These are phyloP conservation scores for Claviceps arundinis DNA, from an alignment of 2,329 filamentous ascomycete genomes.

Conservation along the genomic window DNA sequence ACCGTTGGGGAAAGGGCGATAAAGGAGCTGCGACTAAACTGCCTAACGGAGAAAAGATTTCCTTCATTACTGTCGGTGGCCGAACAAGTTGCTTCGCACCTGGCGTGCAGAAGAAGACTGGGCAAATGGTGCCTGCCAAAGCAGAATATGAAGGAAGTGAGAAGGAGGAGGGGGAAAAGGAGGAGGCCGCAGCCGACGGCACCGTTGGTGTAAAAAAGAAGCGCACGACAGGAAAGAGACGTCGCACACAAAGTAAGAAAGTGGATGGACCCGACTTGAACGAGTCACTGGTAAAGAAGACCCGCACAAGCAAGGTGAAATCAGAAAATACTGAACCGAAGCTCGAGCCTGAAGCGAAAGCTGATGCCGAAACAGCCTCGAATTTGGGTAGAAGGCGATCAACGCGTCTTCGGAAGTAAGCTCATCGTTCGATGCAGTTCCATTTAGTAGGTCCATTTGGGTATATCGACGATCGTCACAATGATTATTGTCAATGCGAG, in stretches of 20 bases:
- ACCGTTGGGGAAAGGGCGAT: slow-evolving; percentile 83
- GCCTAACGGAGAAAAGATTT: slow-evolving; percentile 74
- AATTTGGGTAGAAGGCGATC: slow-evolving; percentile 11
- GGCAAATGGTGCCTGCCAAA: slow-evolving; percentile 25
- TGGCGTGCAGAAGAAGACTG: slow-evolving; percentile 68
- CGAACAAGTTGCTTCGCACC: slow-evolving; percentile 85
- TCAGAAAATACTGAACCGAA: slow-evolving; percentile 8
- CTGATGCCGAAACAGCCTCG: not conserved
- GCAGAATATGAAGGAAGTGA: slow-evolving; percentile 10
- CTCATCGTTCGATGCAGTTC: too few species aligned
- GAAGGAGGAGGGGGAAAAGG: not conserved
- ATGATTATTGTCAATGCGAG: too few species aligned
- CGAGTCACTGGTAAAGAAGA: slow-evolving; percentile 14
- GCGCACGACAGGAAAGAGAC: slow-evolving; percentile 11
- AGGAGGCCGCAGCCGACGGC: not conserved
- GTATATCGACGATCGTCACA: too few species aligned
- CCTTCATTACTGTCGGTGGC: slow-evolving; percentile 79
- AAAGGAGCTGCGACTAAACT: slow-evolving; percentile 54
- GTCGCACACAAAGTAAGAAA: slow-evolving; percentile 15
- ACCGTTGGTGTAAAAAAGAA: slow-evolving; percentile 5
- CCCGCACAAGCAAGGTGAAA: slow-evolving; percentile 9
- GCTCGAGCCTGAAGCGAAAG: slow-evolving; percentile 3
- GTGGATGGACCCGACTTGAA: slow-evolving; percentile 13
- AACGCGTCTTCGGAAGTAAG: not conserved
- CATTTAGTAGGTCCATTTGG: not conserved